Evolutionary conservation across 805 yeast species (phyloP), one percentile per base, ranked within the genome.

Genomic region (Kodamaea nitidulidarum): DNA sequence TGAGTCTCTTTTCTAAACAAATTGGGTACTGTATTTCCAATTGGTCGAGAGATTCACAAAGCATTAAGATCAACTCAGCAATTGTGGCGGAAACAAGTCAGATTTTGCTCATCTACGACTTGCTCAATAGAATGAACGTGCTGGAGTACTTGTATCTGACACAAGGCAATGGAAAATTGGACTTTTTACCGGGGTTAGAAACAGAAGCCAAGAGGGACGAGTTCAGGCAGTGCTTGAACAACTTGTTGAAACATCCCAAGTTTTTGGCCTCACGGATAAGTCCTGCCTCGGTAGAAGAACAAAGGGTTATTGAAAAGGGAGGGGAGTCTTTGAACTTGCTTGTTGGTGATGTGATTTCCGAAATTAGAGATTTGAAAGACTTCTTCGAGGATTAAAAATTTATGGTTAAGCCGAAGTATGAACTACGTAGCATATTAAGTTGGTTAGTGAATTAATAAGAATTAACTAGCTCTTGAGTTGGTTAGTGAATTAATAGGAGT

Each of bases 211-310:
- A 80, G 42, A 70, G 82, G 43, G 73, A 70, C n/a, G 77, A 73
- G 17, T 72, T 90, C 44, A 64, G 70, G 3, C 76, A 71, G 31
- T 76, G 82, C 8, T 62, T 88, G 41, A 82, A 76, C 40, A 85
- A 87, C 48, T 69, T 90, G 29, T 69, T 87, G 45, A 81, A 90
- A 18, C 97, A 90, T 60, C 96, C 95, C 10, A 88, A 87, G 58
- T 88, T 80, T 49, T 64, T 90, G 44, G 73, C 84, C 4, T 75
- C 90, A 4, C 67, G 93, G 48, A 71, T 85, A 3, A 68, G 74
- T 2, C 76, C 90, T 2, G 73, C 81, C 2, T 75, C 81, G 9
- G 35, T 67, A 2, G 91, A 84, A 34, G 93, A 85, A 48, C 84
- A 78, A 50, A 68, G 74, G 29, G 46, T 75, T 7, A 59, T 78